Base-by-base conservation (phyloP, 73 alveolate species). In the Paramecium caudatum region DNA sequence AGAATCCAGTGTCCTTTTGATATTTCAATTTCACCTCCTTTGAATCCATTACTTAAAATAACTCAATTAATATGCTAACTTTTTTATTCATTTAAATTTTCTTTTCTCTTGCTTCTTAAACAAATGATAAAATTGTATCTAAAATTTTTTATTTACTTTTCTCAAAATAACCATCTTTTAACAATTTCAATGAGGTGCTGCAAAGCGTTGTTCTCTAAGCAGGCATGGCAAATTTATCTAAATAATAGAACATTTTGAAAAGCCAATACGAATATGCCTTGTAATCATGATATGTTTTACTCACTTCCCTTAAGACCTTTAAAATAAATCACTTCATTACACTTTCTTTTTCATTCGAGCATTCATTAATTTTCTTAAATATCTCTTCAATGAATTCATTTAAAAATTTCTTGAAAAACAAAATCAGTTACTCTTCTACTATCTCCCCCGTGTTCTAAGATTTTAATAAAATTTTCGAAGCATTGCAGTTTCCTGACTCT, bases 211-310 rank as follows among this genome's bases (percentile, higher is more conserved):
- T 34, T 1, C 39, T 25, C 0, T n/a, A 7, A 2, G 8, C 4
- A 25, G 43, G 82, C 82, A 17, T 69, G 3, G 45, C 45, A 69
- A 69, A 69, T 43, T 17, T 74, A 39, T 74, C 88, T 0, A 74
- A 7, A 19, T 41, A 39, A 43, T 3, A 39, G 15, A 25, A 74
- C 65, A 74, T 74, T 43, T 74, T 39, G 13, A 15, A 39, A n/a
- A 74, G 88, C 88, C 69, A 74, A 74, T 39, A 15, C n/a, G 68
- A 25, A 74, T 37, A 74, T 17, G 88, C 88, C 25, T 74, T 74
- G 12, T 74, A 74, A 74, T 74, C 46, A 6, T 39, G 68, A 17
- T 16, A 36, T 13, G 61, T 36, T 43, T 74, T 37, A 8, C 41
- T 13, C 30, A 74, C 41, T 9, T 17, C 41, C 4, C 1, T 1